Conservation (phyloP, 164 flowering plant species). For the Stephania japonica region DNA sequence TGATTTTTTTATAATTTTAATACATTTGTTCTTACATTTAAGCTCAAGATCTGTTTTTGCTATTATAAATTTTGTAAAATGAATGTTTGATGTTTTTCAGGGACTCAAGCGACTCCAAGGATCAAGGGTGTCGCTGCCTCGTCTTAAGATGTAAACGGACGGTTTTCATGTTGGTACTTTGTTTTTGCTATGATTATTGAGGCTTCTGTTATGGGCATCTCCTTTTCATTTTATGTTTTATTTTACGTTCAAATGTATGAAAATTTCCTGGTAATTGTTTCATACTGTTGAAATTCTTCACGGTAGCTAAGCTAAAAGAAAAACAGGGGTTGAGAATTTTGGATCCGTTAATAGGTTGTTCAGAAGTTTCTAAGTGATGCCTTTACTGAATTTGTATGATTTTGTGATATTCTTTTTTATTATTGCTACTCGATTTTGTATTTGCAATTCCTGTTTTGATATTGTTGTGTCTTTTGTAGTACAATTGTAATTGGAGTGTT, state of each 20-base stretch:
- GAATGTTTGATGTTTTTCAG: slow-evolving; percentile 15
- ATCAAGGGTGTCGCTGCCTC: slow-evolving; percentile 33
- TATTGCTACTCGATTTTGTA: neutral
- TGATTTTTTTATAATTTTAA: no score
- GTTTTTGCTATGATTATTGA: neutral
- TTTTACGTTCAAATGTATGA: neutral
- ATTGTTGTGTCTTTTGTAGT: no score
- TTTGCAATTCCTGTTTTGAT: neutral
- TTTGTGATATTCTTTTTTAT: neutral
- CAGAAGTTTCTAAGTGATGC: neutral
- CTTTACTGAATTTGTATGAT: neutral
- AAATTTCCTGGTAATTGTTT: neutral
- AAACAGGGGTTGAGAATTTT: neutral
- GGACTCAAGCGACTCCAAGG: slow-evolving; percentile 57
- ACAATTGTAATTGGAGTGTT: no score
- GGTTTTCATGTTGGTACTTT: slow-evolving; percentile 6
- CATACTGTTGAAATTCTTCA: neutral
- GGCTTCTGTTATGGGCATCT: neutral
- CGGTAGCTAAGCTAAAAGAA: neutral
- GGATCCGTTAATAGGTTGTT: neutral
- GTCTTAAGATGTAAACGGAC: slow-evolving; percentile 16
- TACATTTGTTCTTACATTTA: no score
- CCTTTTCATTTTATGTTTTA: neutral
- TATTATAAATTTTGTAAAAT: neutral
- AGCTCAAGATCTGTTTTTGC: neutral